Conservation (phyloP, 805 yeast species). For the Lachancea fermentati region DNA sequence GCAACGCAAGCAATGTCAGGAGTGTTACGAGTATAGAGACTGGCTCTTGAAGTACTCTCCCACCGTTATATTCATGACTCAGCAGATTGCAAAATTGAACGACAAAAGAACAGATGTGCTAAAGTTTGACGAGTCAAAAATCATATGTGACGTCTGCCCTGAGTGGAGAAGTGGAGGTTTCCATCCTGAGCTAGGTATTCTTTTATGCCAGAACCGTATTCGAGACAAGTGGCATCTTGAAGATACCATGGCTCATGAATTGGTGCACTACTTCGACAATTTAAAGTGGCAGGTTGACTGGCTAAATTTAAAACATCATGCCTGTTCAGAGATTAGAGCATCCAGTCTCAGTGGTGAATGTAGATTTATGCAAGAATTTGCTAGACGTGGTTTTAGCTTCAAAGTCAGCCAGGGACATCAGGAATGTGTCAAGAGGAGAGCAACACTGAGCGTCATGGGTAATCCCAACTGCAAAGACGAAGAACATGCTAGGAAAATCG, state of each 20-base stretch:
- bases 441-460: conserved; percentile 73
- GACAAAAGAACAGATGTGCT: conserved; percentile 10
- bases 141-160: conserved; percentile 78
- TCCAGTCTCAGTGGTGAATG: conserved; percentile 93
- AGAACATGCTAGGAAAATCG: conserved; percentile 72
- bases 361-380: conserved; percentile 78
- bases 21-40: conserved; percentile 69
- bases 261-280: conserved; percentile 90
- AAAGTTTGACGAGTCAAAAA: conserved; percentile 27
- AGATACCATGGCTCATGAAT: conserved; percentile 87
- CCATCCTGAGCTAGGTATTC: conserved; percentile 82
- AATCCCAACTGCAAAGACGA: conserved; percentile 76
- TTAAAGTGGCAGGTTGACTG: conserved; percentile 84
- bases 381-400: conserved; percentile 35
- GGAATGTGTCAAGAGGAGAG: conserved; percentile 84
- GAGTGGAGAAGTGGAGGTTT: conserved; percentile 87
- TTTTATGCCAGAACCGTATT: conserved; percentile 80
- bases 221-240: conserved; percentile 74
- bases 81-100: conserved; percentile 63
- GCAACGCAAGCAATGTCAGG: conserved; percentile 50
- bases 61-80: conserved; percentile 77
- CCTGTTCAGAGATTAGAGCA: conserved; percentile 95
- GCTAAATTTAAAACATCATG: conserved; percentile 82
- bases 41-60: conserved; percentile 83
- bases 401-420: conserved; percentile 80